These are phyloP conservation scores for Gnomoniopsis smithogilvyi DNA, from an alignment of 2,329 filamentous ascomycete species.

Conservation along the genomic window DNA sequence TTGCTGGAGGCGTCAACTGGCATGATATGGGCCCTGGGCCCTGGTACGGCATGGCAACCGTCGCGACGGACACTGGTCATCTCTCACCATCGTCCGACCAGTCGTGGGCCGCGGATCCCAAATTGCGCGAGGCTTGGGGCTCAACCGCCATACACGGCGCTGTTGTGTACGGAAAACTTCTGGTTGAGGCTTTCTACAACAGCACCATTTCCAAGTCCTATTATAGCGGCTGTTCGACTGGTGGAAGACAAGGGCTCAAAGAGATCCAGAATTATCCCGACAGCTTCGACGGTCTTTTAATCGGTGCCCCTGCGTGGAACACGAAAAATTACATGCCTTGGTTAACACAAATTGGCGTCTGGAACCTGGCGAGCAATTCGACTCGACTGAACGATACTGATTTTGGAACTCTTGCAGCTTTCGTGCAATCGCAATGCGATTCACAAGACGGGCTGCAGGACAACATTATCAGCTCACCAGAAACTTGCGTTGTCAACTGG, in stretches of 20 bases:
- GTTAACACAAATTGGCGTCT: slow-evolving; percentile 40
- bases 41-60: slow-evolving; percentile 37
- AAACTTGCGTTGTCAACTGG: slow-evolving; percentile 39
- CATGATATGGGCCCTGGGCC: slow-evolving; percentile 23
- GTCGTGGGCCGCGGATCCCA: slow-evolving; percentile 36
- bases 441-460: slow-evolving; percentile 44
- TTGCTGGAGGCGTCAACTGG: slow-evolving; percentile 32
- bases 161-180: slow-evolving; percentile 41
- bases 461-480: slow-evolving; percentile 44
- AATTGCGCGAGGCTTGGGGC: slow-evolving; percentile 34
- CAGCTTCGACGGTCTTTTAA: slow-evolving; percentile 41
- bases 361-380: slow-evolving; percentile 43
- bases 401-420: slow-evolving; percentile 34
- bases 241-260: slow-evolving; percentile 46
- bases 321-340: slow-evolving; percentile 42
- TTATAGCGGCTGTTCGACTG: slow-evolving; percentile 48
- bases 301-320: slow-evolving; percentile 45
- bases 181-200: slow-evolving; percentile 46
- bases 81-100: slow-evolving; percentile 28
- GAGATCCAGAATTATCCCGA: slow-evolving; percentile 42
- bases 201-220: slow-evolving; percentile 31
- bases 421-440: slow-evolving; percentile 49
- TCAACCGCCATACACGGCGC: slow-evolving; percentile 43
- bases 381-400: slow-evolving; percentile 40
- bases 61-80: slow-evolving; percentile 43